phyloP scores from a whole-genome alignment of 257 asterid genomes.

The Lithospermum erythrorhizon region DNA sequence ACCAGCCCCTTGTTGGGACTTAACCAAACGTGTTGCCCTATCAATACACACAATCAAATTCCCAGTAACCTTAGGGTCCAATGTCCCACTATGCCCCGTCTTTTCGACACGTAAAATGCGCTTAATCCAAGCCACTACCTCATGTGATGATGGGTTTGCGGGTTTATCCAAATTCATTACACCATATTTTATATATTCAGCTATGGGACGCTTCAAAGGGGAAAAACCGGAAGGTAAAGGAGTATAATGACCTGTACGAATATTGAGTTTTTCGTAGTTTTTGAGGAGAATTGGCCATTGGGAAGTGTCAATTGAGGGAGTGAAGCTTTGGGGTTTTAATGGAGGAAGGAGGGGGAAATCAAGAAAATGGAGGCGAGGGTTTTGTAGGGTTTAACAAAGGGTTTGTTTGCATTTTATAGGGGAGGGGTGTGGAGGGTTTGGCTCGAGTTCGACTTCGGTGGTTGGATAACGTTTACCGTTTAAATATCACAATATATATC shows the following conservation, averaged over 20 bases:
- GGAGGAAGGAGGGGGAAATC: too few relatives aligned
- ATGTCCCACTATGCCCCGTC: slow-evolving; percentile 92
- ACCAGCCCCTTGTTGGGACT: slow-evolving; percentile 96
- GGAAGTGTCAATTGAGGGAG: slow-evolving; percentile 76
- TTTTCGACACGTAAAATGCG: slow-evolving; percentile 78
- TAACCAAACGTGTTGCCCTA: slow-evolving; percentile 86
- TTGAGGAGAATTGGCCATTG: slow-evolving; percentile 89
- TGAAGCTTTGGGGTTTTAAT: slow-evolving; percentile 77
- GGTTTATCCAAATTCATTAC: slow-evolving; percentile 78
- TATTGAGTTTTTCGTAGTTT: slow-evolving; percentile 70
- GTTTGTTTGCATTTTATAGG: too few relatives aligned
- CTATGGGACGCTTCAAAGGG: slow-evolving; percentile 70
- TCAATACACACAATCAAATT: slow-evolving; percentile 86
- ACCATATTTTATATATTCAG: slow-evolving; percentile 76
- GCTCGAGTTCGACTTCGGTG: too few relatives aligned
- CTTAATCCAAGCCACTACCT: slow-evolving; percentile 93
- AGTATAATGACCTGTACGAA: slow-evolving; percentile 92
- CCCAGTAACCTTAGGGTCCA: slow-evolving; percentile 93
- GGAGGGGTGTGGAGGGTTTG: too few relatives aligned
- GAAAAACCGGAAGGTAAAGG: slow-evolving; percentile 82
- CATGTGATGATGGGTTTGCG: slow-evolving; percentile 87
- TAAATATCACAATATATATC: too few relatives aligned
- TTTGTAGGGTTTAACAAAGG: too few relatives aligned
- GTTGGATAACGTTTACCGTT: too few relatives aligned
- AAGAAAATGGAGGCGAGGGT: too few relatives aligned